Conservation (phyloP, 2,329 filamentous ascomycete genomes). For the Lizonia empirigonia region DNA sequence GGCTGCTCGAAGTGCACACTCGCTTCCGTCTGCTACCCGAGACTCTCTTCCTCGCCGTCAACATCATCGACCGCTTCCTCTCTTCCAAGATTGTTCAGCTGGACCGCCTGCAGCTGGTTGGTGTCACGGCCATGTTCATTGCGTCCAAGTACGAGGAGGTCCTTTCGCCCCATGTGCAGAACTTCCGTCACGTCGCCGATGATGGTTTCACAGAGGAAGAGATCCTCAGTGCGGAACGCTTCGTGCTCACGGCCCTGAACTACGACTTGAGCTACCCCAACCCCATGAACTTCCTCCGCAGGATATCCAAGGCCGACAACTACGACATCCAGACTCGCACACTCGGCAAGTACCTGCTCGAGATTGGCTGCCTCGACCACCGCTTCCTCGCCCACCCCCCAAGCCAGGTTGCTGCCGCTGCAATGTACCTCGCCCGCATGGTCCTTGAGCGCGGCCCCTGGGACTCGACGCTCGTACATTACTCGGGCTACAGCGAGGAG, state of each 20-base stretch:
- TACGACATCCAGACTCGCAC: conserved; percentile 98
- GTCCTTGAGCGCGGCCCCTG: conserved; percentile 91
- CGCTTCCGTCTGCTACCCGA: conserved; percentile 95
- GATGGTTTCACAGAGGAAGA: conserved; percentile 95
- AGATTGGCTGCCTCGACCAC: conserved; percentile 94
- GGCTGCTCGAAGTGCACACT: conserved; percentile 97
- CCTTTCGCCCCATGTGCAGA: conserved; percentile 91
- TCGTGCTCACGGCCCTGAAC: conserved; percentile 86
- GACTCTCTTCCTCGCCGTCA: conserved; percentile 94
- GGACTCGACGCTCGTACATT: conserved; percentile 87
- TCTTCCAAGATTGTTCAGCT: conserved; percentile 95
- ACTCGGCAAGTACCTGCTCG: conserved; percentile 95
- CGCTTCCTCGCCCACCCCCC: conserved; percentile 89
- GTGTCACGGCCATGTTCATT: conserved; percentile 99
- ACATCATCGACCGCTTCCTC: conserved; percentile 97
- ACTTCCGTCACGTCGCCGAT: conserved; percentile 96
- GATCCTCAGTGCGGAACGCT: conserved; percentile 96
- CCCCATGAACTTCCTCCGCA: conserved; percentile 98
- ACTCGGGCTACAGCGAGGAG: conserved; percentile 89
- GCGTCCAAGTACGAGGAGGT: conserved; percentile 99
- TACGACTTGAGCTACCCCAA: conserved; percentile 99
- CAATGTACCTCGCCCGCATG: conserved; percentile 92
- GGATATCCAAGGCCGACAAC: conserved; percentile 98
- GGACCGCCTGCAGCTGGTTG: conserved; percentile 93
- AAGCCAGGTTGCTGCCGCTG: conserved; percentile 86